Conservation (phyloP, 2,329 filamentous ascomycete species). For the Trichoderma koningii region DNA sequence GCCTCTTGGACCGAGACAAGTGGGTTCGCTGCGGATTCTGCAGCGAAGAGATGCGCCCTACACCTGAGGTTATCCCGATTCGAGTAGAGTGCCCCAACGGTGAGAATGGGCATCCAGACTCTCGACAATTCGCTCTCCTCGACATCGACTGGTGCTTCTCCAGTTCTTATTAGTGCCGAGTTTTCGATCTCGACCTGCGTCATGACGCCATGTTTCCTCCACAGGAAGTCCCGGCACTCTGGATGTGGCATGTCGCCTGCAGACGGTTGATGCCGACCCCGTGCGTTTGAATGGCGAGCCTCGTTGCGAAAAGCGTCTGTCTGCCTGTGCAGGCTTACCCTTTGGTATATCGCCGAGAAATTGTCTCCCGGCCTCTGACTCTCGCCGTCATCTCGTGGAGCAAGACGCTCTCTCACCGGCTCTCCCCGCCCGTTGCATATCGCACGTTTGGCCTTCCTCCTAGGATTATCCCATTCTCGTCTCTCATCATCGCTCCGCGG, state of each 20-base stretch:
- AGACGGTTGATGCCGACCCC: neutral
- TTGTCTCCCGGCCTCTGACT: neutral
- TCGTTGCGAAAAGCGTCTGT: neutral
- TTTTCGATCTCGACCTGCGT: constrained; percentile 16
- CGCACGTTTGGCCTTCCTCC: neutral
- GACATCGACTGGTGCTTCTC: neutral
- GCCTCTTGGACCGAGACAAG: neutral
- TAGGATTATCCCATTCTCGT: too few species aligned
- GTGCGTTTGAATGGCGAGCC: neutral
- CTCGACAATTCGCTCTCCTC: neutral
- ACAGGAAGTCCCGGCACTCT: neutral
- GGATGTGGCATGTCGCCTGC: constrained; percentile 13
- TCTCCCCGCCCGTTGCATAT: neutral
- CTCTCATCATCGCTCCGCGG: neutral
- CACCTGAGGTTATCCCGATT: constrained; percentile 1
- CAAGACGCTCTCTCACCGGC: neutral
- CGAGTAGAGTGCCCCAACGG: neutral
- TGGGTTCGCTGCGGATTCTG: neutral
- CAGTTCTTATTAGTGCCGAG: neutral
- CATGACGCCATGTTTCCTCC: constrained; percentile 21
- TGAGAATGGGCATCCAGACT: neutral
- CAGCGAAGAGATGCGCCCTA: neutral
- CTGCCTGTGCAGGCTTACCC: neutral
- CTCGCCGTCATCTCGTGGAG: neutral
- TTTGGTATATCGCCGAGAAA: neutral